phyloP scores from a whole-genome alignment of 75 land plant species.

The Sequoia sempervirens region DNA sequence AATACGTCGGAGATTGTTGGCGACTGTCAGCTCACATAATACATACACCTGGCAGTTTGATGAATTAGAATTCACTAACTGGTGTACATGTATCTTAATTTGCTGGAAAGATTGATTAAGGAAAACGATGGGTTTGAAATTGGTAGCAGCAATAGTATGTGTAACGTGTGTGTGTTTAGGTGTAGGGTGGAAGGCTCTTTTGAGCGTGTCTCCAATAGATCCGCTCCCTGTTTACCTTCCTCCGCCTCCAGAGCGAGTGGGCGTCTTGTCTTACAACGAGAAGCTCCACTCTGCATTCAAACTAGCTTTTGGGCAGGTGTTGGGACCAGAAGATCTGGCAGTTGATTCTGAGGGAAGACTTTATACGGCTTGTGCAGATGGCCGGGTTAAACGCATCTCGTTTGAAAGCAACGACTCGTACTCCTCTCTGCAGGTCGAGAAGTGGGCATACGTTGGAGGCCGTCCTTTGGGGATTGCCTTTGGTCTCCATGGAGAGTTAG shows the following conservation, averaged over 20 bases:
- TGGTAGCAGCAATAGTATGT: neutral
- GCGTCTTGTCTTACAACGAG: neutral
- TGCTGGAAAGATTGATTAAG: too few species aligned
- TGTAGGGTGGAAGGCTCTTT: neutral
- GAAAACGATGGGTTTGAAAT: neutral
- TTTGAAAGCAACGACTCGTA: slow-evolving; percentile 2
- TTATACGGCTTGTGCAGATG: slow-evolving; percentile 68
- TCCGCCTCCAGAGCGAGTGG: neutral
- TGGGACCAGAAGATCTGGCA: slow-evolving; percentile 66
- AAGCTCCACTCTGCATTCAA: neutral
- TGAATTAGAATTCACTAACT: too few species aligned
- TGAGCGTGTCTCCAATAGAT: neutral
- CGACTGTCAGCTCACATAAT: too few species aligned
- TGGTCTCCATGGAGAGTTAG: slow-evolving; percentile 27
- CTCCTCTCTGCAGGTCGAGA: slow-evolving; percentile 25
- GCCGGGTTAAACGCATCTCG: slow-evolving; percentile 63
- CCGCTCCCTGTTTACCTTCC: neutral
- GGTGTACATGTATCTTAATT: too few species aligned
- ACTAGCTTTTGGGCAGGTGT: slow-evolving; percentile 16
- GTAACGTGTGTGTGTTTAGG: neutral
- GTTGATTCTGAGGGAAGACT: slow-evolving; percentile 41
- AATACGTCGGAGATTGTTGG: too few species aligned
- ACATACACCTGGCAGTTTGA: too few species aligned
- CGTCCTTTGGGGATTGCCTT: slow-evolving; percentile 70
- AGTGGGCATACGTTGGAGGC: slow-evolving; percentile 58